Conservation (phyloP, 805 yeast genomes). For the Ogataea saltuana region DNA sequence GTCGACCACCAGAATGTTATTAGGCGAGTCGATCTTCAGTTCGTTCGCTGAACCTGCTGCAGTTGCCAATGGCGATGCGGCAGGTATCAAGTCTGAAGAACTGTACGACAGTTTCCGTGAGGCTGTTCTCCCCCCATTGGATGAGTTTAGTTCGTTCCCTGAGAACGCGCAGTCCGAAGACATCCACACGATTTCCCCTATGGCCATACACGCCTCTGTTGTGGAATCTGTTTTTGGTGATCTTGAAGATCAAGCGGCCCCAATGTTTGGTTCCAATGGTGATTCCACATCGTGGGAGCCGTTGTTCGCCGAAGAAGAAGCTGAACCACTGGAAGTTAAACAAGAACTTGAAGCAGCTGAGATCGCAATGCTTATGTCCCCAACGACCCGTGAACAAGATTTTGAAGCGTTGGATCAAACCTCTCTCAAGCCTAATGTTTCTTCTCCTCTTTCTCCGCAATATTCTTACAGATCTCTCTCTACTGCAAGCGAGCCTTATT, state of each 20-base stretch:
- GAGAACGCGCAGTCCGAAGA: not conserved
- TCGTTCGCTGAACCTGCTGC: slow-evolving; percentile 19
- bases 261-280: slow-evolving; percentile 61
- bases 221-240: slow-evolving; percentile 52
- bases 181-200: slow-evolving; percentile 43
- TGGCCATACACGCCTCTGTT: slow-evolving; percentile 53
- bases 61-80: not conserved
- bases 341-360: not conserved
- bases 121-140: no score
- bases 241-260: slow-evolving; percentile 40
- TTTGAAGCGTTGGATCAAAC: not conserved
- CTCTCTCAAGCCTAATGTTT: not conserved
- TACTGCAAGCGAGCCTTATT: slow-evolving; percentile 15
- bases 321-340: not conserved
- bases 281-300: slow-evolving; percentile 52
- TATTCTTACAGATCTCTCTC: slow-evolving; percentile 8
- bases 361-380: not conserved
- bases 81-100: slow-evolving; percentile 1
- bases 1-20: slow-evolving; percentile 28
- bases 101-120: not conserved
- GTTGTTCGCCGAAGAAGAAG: slow-evolving; percentile 47
- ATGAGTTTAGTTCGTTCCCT: not conserved
- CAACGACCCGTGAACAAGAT: not conserved
- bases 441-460: slow-evolving; percentile 5
- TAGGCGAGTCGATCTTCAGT: slow-evolving; percentile 38